Base-by-base conservation (phyloP, 208 protist species). In the Trypanosoma rangeli region DNA sequence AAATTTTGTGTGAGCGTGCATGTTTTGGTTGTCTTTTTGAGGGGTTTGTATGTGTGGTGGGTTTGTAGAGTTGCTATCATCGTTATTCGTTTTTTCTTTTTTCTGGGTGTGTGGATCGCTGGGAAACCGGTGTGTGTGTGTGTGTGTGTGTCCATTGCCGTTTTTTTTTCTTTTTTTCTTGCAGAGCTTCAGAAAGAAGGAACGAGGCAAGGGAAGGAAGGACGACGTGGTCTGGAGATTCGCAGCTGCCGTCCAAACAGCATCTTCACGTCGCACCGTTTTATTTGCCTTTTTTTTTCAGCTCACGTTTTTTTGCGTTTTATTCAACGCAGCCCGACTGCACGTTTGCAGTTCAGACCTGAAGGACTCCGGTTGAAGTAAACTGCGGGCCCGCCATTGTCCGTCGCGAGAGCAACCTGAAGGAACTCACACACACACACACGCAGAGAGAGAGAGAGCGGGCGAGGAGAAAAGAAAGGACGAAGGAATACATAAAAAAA, bases 281-380 rank as follows among this genome's bases (percentile, higher is more conserved):
- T 61, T 61, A 3, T 61, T 61, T 37, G 37, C 24, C 48, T 61
- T 61, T 61, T 24, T 44, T 48, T 61, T 56, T 5, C 20, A 28
- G 37, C 62, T 66, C 56, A 50, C 52, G 49, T 66, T 24, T 67
- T 12, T 53, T 53, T 67, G 68, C 68, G 68, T 73, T 66, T 67
- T 62, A 48, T 66, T 67, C 58, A 67, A 67, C 68, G 59, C 68
- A 35, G 20, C 18, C 39, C 24, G 39, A 24, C 12, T 4, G 22
- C 62, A 42, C 62, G 24, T 44, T 26, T 53, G 9, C 5, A 3
- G 12, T 26, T 24, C 7, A 20, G 1, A 53, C 2, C n/a, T 53
- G 24, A 46, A 46, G 5, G 15, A 46, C 42, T 46, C 42, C 42
- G 42, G 8, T 46, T 46, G 42, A 18, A 18, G 12, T 20, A 18